Evolutionary conservation across 2,329 filamentous ascomycete species (phyloP).

Genomic region (Penicillium palitans): DNA sequence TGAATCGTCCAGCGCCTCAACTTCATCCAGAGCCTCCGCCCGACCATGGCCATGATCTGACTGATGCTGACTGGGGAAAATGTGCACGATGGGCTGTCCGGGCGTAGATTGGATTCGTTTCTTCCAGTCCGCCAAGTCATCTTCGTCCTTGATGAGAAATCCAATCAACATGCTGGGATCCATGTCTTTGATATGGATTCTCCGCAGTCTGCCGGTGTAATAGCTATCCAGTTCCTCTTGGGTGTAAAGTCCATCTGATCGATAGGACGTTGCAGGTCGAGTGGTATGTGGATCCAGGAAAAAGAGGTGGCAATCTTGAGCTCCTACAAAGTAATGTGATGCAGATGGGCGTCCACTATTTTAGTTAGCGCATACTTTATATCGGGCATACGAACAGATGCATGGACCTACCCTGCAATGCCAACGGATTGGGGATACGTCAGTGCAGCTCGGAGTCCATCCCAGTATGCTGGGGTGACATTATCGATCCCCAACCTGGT

Average conservation of each 20-base stretch:
- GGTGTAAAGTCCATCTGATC: constrained; percentile 56
- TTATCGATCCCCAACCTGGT: constrained; percentile 91
- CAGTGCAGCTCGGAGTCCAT: constrained; percentile 80
- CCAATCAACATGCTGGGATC: constrained; percentile 97
- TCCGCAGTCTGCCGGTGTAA: constrained; percentile 80
- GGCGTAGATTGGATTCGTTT: constrained; percentile 70
- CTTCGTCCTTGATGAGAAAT: constrained; percentile 78
- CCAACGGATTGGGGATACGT: constrained; percentile 92
- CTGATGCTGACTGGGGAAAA: constrained; percentile 69
- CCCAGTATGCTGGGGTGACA: constrained; percentile 92
- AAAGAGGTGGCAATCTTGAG: constrained; percentile 77
- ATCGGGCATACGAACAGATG: neutral
- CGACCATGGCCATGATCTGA: constrained; percentile 59
- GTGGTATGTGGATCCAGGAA: constrained; percentile 95
- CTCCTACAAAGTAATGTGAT: constrained; percentile 74
- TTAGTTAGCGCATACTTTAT: constrained; percentile 25
- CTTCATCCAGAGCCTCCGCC: constrained; percentile 78
- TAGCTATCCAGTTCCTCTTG: constrained; percentile 76
- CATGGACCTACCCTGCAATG: constrained; percentile 73
- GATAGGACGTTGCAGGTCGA: constrained; percentile 69
- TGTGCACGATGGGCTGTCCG: constrained; percentile 82
- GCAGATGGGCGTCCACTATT: constrained; percentile 83
- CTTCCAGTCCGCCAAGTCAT: constrained; percentile 84
- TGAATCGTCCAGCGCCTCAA: constrained; percentile 78
- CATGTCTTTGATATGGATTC: constrained; percentile 86